phyloP scores from a whole-genome alignment of 2,329 filamentous ascomycete genomes.

The Claviceps sorghi region DNA sequence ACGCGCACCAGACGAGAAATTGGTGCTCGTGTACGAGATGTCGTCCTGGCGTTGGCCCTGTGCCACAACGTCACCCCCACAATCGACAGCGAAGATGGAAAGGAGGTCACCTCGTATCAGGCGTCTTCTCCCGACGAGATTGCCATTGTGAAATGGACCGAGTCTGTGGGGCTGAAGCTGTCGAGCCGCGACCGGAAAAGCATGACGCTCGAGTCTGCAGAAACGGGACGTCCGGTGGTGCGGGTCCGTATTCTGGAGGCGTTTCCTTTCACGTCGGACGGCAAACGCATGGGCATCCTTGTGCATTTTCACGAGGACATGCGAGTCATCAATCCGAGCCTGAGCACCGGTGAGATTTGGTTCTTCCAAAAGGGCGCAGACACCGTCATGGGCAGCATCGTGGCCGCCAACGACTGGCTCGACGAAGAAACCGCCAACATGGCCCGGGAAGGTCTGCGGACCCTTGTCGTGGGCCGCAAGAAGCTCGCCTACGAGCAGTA shows the following conservation, averaged over 20 bases:
- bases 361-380: constrained; percentile 98
- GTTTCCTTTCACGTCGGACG: constrained; percentile 95
- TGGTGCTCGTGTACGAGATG: constrained; percentile 78
- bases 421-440: constrained; percentile 99
- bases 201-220: constrained; percentile 68
- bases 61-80: constrained; percentile 95
- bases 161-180: constrained; percentile 75
- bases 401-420: constrained; percentile 93
- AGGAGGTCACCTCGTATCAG: constrained; percentile 72
- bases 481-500: constrained; percentile 68
- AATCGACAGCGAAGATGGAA: constrained; percentile 62
- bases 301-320: constrained; percentile 60
- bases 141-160: constrained; percentile 91
- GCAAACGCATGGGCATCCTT: constrained; percentile 95
- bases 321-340: constrained; percentile 32
- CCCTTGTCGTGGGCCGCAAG: constrained; percentile 88
- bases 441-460: constrained; percentile 89
- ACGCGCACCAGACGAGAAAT: constrained; percentile 88
- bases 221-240: constrained; percentile 60
- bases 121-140: constrained; percentile 97
- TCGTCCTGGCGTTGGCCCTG: constrained; percentile 79
- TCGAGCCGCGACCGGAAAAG: constrained; percentile 73
- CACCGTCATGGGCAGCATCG: constrained; percentile 94
- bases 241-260: constrained; percentile 81
- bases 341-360: constrained; percentile 69